Base-by-base conservation (phyloP, 805 yeast genomes). In the Candida adriatica region DNA sequence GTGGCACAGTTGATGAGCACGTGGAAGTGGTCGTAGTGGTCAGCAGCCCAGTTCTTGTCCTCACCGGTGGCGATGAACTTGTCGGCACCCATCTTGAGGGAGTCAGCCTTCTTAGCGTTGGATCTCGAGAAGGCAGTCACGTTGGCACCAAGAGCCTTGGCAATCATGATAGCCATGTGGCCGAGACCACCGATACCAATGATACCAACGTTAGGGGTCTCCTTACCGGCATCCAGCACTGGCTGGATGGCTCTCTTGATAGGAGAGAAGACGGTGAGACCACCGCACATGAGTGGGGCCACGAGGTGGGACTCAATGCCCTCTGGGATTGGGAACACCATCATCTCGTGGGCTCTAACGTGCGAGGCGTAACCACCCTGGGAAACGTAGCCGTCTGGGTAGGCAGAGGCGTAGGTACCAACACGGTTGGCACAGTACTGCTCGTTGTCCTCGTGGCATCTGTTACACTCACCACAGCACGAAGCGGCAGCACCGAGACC, bases 231-330 rank as follows among this genome's bases (percentile, higher is more conserved):
- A 3, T 28, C 41, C 16, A 48, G 20, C 13, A 43, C 27, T 29
- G 41, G 51, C 34, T 42, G 30, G 18, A 50, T 46, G 19, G 48
- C 48, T 55, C 78, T 64, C 37, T 68, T 61, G 44, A 81, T 56
- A 34, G 90, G 90, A 6, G 83, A 70, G 59, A 61, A 80, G 10
- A 74, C 77, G 9, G 90, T 81, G 51, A 78, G 61, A 34, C 90
- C 90, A 34, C 85, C 90, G 62, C 90, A 81, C 61, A 79, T 58
- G 59, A 81, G 59, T 31, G 88, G 87, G 4, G 86, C 87, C 18
- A 75, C 84, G 17, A 64, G 59, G 21, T 64, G 70, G 27, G 72
- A 61, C 22, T 68, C 62, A 25, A 76, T 46, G 11, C 45, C 54
- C 10, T 70, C 71, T 27, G 90, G 88, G 37, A 80, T 69, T 28